Evolutionary conservation across 2,329 filamentous ascomycete genomes (phyloP).

Genomic region (Rhinocladiella similis): DNA sequence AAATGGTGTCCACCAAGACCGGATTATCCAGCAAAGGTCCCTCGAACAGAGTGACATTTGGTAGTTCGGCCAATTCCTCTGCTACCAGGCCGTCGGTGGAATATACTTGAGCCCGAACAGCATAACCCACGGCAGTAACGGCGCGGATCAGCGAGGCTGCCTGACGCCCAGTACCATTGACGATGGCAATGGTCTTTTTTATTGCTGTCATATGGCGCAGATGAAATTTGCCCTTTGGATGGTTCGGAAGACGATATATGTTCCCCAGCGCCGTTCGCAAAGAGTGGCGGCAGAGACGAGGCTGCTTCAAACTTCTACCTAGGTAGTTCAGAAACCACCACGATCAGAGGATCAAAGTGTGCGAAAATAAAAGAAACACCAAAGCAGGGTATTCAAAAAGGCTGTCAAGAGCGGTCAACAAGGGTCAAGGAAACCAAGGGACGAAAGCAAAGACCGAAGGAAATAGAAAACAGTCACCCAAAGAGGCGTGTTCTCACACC

Average conservation of each 20-base stretch:
- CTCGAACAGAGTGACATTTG: conserved; percentile 75
- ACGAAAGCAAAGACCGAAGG: no score
- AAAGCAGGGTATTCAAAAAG: not conserved
- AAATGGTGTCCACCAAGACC: conserved; percentile 72
- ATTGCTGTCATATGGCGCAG: conserved; percentile 25
- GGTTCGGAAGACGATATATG: not conserved
- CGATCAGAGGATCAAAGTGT: no score
- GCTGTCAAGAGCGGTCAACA: no score
- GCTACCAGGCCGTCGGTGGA: conserved; percentile 85
- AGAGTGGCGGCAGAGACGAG: no score
- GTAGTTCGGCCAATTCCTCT: conserved; percentile 76
- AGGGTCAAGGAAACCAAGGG: no score
- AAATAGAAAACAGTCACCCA: no score
- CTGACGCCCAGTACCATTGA: conserved; percentile 95
- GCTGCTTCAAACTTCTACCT: no score
- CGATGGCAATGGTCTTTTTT: conserved; percentile 80
- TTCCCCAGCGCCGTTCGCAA: no score
- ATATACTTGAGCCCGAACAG: conserved; percentile 87
- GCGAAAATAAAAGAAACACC: not conserved
- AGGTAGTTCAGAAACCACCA: not conserved
- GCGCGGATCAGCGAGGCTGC: conserved; percentile 93
- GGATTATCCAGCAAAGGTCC: conserved; percentile 69
- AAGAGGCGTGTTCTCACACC: no score
- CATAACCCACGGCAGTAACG: conserved; percentile 88
- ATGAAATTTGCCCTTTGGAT: not conserved